phyloP scores from a whole-genome alignment of 208 protist species.

The Entamoeba histolytica region DNA sequence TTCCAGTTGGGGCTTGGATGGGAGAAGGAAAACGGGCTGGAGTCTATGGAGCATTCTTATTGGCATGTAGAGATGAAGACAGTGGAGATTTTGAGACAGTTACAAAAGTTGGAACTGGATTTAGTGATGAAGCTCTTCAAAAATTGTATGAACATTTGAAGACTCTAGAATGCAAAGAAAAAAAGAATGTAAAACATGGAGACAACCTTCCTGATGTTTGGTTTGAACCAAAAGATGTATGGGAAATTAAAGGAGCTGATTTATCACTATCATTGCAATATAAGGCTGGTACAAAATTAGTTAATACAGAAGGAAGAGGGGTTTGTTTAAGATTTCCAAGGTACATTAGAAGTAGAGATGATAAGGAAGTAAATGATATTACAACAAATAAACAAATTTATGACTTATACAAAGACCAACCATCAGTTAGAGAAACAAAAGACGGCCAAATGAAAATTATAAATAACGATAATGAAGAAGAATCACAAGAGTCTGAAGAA shows the following conservation, averaged over 20 bases:
- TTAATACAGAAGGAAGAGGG: conserved; percentile 54
- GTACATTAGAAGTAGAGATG: conserved; percentile 80
- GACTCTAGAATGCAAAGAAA: not conserved
- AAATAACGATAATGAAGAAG: not conserved
- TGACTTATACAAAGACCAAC: conserved; percentile 51
- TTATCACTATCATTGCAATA: conserved; percentile 83
- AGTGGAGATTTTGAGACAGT: conserved; percentile 79
- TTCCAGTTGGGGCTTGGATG: conserved; percentile 81
- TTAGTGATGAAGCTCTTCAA: conserved; percentile 68
- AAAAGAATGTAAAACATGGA: not conserved
- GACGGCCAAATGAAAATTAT: not conserved
- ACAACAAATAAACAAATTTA: conserved; percentile 66
- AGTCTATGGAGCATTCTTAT: conserved; percentile 79
- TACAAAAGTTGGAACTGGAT: conserved; percentile 87
- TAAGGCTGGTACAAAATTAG: conserved; percentile 55
- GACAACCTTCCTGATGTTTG: not conserved
- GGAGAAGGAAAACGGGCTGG: conserved; percentile 91
- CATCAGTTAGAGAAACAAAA: not conserved
- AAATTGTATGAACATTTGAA: conserved; percentile 36
- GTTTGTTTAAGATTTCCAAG: conserved; percentile 90
- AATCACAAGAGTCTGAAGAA: not conserved
- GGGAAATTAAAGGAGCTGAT: conserved; percentile 92
- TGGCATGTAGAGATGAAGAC: conserved; percentile 84
- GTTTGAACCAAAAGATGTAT: conserved; percentile 49
- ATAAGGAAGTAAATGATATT: conserved; percentile 72